Evolutionary conservation across 2,329 filamentous ascomycete species (phyloP), one percentile per base, ranked within the genome.

Genomic region (Acephala macrosclerotiorum): DNA sequence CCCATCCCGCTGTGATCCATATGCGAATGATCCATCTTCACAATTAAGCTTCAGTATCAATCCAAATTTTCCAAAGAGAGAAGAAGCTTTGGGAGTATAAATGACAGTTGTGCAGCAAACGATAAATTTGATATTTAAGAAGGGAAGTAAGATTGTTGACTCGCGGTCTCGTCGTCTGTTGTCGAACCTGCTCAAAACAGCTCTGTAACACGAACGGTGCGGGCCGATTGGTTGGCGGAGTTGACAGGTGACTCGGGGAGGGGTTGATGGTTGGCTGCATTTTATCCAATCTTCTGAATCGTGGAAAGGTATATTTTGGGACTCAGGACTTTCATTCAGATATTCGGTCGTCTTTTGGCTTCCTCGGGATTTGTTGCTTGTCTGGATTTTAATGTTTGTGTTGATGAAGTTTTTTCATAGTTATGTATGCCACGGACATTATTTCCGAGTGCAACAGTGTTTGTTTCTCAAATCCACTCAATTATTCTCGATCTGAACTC

Each of bases 1-100:
- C 84, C 87, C 83, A 85, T 85, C 67, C 78, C 82, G 73, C 78
- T 77, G 75, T 83, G 81, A 68, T 79, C 80, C 81, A 82, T 83
- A 14, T 70, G 60, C 3, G 70, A 70, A 61, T 72, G 72, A 64
- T 71, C 70, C 69, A 72, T 73, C 49, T 26, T 49, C 6, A 11
- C 16, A 20, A 22, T 22, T 22, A 49, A 11, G 9, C 4, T 22
- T 11, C n/a, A n/a, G n/a, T n/a, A n/a, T n/a, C n/a, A n/a, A n/a
- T n/a, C 18, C 22, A 16, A 5, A 49, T 22, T 20, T 4, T 22
- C 45, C 3, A 20, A 18, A 49, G 4, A 29, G 47, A 26, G 25
- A 51, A 26, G 11, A 12, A 26, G 47, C 12, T 33, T 16, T 22
- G 40, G n/a, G n/a, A 49, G 26, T 38, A 7, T 36, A 16, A 38